Evolutionary conservation across 768 basidiomycete genomes (phyloP), one percentile per base, ranked within the genome.

Genomic region (Hebeloma cylindrosporum): DNA sequence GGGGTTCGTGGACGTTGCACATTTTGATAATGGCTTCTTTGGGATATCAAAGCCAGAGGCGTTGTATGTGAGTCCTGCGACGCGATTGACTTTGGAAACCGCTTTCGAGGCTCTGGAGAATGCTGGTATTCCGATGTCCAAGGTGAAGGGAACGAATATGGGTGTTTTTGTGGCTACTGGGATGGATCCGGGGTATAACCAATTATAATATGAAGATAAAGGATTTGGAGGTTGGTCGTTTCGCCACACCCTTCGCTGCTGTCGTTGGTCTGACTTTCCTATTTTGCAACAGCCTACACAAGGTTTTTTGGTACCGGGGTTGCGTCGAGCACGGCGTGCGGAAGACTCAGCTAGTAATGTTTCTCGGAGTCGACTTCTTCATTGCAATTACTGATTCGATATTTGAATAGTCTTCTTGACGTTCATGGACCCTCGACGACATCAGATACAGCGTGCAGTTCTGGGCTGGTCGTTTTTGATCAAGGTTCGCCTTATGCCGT

Each of bases 291-390:
- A 65, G 63, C 53, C 13, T 65, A 62, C 35, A 54, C 45, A 9
- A 50, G 63, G 7, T 62, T 60, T 41, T 57, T 56, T 38, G 65
- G 61, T 1, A 60, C 61, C 14, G 65, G 63, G 0, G 40, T 53
- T 20, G 58, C 60, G 3, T 44, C 39, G 10, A 63, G 60, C 43
- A 54, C 62, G 1, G 51, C 51, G 10, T 57, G 62, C 26, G 65
- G 65, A 22, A 51, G 65, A n/a, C 37, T 66, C 9, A 66, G 65
- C 59, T 66, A 66, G 65, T 66, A 28, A 16, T 60, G n/a, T n/a
- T n/a, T n/a, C n/a, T n/a, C n/a, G n/a, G n/a, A n/a, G n/a, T n/a
- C n/a, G n/a, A n/a, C n/a, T n/a, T n/a, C n/a, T n/a, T n/a, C n/a
- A n/a, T n/a, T n/a, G n/a, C n/a, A n/a, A n/a, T n/a, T n/a, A n/a